A percentile compares a stretch with the other conserved stretches of the same genome.
phyloP scores from a whole-genome alignment of 768 basidiomycete genomes.

The Suillus sp. region DNA sequence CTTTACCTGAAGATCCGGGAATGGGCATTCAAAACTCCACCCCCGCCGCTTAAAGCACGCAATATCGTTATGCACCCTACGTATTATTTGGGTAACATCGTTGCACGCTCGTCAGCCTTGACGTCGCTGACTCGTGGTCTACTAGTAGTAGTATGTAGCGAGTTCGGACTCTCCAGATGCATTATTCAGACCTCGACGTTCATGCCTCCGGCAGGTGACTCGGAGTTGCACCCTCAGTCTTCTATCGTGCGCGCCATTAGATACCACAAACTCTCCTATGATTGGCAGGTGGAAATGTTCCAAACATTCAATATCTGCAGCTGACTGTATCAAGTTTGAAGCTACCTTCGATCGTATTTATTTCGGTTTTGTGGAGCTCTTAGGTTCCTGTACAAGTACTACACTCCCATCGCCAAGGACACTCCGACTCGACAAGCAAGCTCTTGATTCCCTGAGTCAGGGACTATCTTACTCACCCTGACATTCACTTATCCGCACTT shows the following conservation, averaged over 20 bases:
- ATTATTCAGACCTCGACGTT: not conserved
- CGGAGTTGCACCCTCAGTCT: no score
- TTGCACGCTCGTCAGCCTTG: not conserved
- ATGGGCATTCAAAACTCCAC: slow-evolving; percentile 9
- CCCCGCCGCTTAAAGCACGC: slow-evolving; percentile 10
- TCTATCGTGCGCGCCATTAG: not conserved
- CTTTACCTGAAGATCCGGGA: not conserved
- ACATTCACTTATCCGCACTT: not conserved
- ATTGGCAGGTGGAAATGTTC: not conserved
- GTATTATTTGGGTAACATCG: slow-evolving; percentile 6
- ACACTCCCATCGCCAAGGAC: not conserved
- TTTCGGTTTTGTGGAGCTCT: not conserved
- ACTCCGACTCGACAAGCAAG: not conserved
- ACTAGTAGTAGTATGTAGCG: not conserved
- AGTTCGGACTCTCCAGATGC: not conserved
- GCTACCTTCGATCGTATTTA: not conserved
- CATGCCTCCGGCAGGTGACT: not conserved
- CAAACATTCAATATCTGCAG: not conserved
- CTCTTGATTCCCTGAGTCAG: slow-evolving; percentile 3
- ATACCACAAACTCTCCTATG: no score
- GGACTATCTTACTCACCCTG: slow-evolving; percentile 4
- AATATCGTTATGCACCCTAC: slow-evolving; percentile 10
- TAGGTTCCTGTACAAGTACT: not conserved
- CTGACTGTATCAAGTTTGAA: not conserved
- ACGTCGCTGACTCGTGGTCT: slow-evolving; percentile 4